Conservation (phyloP, 768 basidiomycete genomes). For the Hypholoma fasciculare region DNA sequence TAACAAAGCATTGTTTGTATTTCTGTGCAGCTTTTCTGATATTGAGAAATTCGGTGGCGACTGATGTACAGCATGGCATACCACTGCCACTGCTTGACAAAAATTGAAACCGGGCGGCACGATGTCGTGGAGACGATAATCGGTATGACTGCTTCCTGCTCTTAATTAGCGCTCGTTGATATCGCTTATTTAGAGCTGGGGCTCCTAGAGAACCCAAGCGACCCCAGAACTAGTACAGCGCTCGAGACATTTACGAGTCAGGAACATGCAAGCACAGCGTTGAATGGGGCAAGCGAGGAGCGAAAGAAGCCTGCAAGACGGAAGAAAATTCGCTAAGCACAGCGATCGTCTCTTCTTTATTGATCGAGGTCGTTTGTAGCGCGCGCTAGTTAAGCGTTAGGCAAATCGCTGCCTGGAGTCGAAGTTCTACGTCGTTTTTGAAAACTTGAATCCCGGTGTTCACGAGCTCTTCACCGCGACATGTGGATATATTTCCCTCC, state of each 20-base stretch:
- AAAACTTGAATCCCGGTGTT: no score
- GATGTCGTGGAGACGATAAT: no score
- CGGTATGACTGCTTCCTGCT: no score
- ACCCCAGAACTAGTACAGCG: neutral
- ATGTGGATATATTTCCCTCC: no score
- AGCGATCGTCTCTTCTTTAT: neutral
- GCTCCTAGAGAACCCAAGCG: neutral
- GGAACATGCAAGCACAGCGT: constrained; percentile 8
- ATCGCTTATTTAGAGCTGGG: neutral
- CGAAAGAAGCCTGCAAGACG: neutral
- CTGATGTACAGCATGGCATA: no score
- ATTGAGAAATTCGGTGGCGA: no score
- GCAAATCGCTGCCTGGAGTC: neutral
- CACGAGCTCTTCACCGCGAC: no score
- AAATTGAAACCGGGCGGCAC: no score
- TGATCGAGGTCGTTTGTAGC: neutral
- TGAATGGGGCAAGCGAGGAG: constrained; percentile 4
- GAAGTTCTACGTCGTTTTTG: no score
- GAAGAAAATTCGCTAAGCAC: neutral
- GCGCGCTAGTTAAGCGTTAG: neutral
- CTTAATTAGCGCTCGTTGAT: no score
- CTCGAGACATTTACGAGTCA: constrained; percentile 1
- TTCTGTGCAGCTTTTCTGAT: neutral
- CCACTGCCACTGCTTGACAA: no score
- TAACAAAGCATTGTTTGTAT: neutral